phyloP scores from a whole-genome alignment of 305 asterid species.

The Solanum hybrid region DNA sequence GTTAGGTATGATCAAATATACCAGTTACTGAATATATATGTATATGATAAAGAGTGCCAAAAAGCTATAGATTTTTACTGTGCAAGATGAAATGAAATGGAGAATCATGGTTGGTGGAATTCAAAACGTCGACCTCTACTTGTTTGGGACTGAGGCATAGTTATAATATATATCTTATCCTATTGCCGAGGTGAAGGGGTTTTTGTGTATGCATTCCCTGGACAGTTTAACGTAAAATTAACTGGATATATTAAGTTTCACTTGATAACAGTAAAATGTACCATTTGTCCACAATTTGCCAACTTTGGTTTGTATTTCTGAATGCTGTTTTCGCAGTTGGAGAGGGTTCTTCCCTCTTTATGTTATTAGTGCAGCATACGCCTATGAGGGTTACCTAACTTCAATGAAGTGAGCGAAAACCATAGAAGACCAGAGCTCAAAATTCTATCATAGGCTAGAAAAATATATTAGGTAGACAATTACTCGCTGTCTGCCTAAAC shows the following conservation, averaged over 20 bases:
- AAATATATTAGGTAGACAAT: neutral
- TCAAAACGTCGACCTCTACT: neutral
- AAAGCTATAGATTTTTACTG: neutral
- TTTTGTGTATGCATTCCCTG: neutral
- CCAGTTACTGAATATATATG: slow-evolving; percentile 37
- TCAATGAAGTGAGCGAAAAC: neutral
- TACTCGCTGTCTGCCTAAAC: neutral
- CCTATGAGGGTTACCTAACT: neutral
- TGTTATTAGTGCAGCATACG: neutral
- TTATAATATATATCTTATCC: too few relatives aligned
- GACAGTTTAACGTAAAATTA: neutral
- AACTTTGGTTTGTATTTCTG: neutral
- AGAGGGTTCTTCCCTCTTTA: neutral
- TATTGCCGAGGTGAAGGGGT: neutral
- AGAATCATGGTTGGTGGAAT: neutral
- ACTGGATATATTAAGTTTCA: neutral
- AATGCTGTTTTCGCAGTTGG: neutral
- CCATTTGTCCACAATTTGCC: neutral
- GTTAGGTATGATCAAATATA: neutral
- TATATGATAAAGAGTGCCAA: neutral
- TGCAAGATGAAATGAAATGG: neutral
- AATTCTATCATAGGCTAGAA: neutral
- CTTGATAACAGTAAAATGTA: neutral
- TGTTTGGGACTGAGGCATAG: neutral
- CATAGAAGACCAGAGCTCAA: neutral